Base-by-base conservation (phyloP, 768 basidiomycete species). In the Pleurotus ostreatus region DNA sequence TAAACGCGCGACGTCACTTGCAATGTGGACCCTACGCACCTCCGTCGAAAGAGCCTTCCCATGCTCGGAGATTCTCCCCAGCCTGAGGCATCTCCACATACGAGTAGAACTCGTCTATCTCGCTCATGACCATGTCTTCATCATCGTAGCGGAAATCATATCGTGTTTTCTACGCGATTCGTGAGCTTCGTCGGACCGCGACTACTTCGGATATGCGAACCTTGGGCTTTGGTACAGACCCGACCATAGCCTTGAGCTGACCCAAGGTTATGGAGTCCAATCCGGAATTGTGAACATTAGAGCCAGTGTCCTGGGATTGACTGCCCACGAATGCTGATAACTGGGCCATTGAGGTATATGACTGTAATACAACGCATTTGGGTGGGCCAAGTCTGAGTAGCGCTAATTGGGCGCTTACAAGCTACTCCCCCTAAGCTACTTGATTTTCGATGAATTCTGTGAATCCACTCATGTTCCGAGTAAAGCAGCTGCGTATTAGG, bases 91-190 rank as follows among this genome's bases (percentile, higher is more conserved):
- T 92, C 75, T 98, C 96, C 59, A 93, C 86, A 71, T 97, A 99
- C 18, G 93, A 92, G 71, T 96, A 98, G 73, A 98, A 98, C 71
- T 99, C 97, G 57, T 98, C 92, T 39, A 99, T 86, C 69, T 99
- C 97, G 64, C 90, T 89, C 81, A 96, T 87, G 16, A 98, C 85
- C 4, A 92, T 94, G 70, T 97, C 93, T 66, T 96, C 94, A 69
- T 98, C 95, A 62, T 96, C 92, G 68, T 98, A 98, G 59, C 89
- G 84, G 72, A 89, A 97, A 75, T 94, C 92, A 70, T 90, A 97
- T 63, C 81, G 83, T 7, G 84, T 85, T 84, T 90, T 89, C 91
- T 93, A 72, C 63, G 43, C 13, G 54, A 45, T n/a, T 41, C 34
- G 43, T 20, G 37, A 40, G 5, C 6, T 18, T 16, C 13, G 16